These are phyloP conservation scores for Senecio squalidus DNA, from an alignment of 140 eudicot species.

Conservation along the genomic window DNA sequence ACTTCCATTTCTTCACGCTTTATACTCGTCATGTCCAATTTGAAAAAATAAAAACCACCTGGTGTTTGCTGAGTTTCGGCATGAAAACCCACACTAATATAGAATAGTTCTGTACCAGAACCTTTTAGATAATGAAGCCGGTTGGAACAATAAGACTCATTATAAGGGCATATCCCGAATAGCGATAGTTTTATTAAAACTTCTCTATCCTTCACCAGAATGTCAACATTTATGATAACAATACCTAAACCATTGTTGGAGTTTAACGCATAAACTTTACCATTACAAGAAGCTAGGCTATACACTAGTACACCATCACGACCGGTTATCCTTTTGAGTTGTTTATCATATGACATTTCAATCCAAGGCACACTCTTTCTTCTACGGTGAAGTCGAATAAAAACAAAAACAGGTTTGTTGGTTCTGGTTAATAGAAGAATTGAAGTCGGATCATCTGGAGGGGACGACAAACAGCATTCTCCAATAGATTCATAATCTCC, in stretches of 20 bases:
- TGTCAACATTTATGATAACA: not conserved
- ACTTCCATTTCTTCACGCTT: not conserved
- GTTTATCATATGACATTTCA: not conserved
- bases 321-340: not conserved
- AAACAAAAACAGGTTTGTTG: not conserved
- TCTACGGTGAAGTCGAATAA: not conserved
- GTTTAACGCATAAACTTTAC: constrained; percentile 7
- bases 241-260: not conserved
- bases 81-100: not conserved
- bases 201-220: not conserved
- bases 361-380: not conserved
- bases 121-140: not conserved
- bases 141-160: not conserved
- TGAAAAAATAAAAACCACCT: not conserved
- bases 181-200: not conserved
- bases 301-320: not conserved
- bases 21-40: not conserved
- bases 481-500: not conserved
- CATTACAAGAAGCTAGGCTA: constrained; percentile 3
- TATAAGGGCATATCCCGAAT: not conserved
- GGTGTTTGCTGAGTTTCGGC: not conserved
- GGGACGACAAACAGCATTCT: not conserved
- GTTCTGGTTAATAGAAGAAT: not conserved
- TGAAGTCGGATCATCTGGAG: not conserved
- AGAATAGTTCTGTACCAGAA: constrained; percentile 4